Evolutionary conservation across 2,329 filamentous ascomycete genomes (phyloP).

Genomic region (Tolypocladium paradoxum): DNA sequence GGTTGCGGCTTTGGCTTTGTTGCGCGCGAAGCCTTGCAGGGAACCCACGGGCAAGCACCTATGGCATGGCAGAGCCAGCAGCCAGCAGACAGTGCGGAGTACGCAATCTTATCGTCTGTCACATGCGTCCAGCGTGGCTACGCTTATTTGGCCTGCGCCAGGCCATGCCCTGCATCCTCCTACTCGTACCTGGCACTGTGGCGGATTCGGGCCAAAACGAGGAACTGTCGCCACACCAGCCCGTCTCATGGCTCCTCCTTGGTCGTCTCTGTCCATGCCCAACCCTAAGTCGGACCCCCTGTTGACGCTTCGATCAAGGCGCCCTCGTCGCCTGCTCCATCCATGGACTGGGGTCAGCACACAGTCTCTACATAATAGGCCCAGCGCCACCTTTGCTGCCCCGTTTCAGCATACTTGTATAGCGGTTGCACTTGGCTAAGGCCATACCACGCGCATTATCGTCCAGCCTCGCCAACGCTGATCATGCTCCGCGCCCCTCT

Average conservation of each 20-base stretch:
- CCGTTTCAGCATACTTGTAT: too few species aligned
- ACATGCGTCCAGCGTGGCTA: neutral
- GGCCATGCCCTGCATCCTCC: neutral
- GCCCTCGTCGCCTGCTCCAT: too few species aligned
- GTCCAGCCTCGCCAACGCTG: too few species aligned
- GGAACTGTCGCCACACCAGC: neutral
- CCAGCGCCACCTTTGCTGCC: too few species aligned
- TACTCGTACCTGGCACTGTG: neutral
- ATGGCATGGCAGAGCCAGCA: neutral
- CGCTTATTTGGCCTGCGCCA: neutral
- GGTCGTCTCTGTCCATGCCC: neutral
- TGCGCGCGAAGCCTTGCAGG: neutral
- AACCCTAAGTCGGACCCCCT: neutral
- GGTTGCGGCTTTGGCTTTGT: neutral
- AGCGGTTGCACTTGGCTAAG: too few species aligned
- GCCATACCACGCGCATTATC: too few species aligned
- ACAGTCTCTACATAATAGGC: too few species aligned
- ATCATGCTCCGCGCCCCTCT: too few species aligned
- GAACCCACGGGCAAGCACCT: neutral
- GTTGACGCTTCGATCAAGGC: neutral
- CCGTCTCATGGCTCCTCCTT: neutral
- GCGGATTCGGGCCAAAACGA: neutral
- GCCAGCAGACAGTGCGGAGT: neutral
- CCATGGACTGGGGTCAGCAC: too few species aligned
- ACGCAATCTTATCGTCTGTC: neutral